phyloP scores from a whole-genome alignment of 2,329 filamentous ascomycete genomes.

The Capronia americana region DNA sequence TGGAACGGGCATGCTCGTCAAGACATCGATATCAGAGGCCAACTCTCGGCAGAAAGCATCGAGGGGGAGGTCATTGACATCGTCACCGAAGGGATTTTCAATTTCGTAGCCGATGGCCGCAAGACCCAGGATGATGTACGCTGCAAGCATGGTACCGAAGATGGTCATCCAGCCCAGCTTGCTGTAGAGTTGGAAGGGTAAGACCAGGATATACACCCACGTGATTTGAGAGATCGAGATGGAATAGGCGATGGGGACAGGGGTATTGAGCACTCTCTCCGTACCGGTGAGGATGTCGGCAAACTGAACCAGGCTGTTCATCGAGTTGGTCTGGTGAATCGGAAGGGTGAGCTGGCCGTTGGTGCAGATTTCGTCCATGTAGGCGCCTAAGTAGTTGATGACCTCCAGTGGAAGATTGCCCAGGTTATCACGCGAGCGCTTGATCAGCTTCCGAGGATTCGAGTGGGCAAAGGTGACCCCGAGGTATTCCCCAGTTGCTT shows the following conservation, averaged over 20 bases:
- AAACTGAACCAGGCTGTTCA: slow-evolving; percentile 67
- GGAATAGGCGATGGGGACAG: slow-evolving; percentile 80
- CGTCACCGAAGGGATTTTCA: slow-evolving; percentile 82
- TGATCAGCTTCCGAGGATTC: slow-evolving; percentile 79
- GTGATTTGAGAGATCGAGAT: slow-evolving; percentile 87
- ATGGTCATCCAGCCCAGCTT: slow-evolving; percentile 75
- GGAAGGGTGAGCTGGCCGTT: slow-evolving; percentile 47
- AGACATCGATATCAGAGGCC: slow-evolving; percentile 74
- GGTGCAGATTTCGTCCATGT: slow-evolving; percentile 66
- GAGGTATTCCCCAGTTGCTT: slow-evolving; percentile 72
- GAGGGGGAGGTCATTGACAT: slow-evolving; percentile 81
- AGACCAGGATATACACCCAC: slow-evolving; percentile 79
- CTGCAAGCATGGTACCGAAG: slow-evolving; percentile 72
- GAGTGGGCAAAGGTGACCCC: slow-evolving; percentile 77
- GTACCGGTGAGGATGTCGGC: slow-evolving; percentile 75
- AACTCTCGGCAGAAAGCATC: slow-evolving; percentile 79
- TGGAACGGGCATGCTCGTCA: slow-evolving; percentile 65
- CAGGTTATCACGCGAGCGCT: slow-evolving; percentile 72
- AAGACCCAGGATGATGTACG: slow-evolving; percentile 83
- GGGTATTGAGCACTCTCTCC: slow-evolving; percentile 81
- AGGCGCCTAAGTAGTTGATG: slow-evolving; percentile 72
- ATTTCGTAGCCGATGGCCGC: slow-evolving; percentile 78
- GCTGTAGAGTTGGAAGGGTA: slow-evolving; percentile 78
- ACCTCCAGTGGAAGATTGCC: slow-evolving; percentile 87
- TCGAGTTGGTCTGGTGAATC: slow-evolving; percentile 48